Conservation (phyloP, 257 asterid genomes). For the Linderniella brevidens region DNA sequence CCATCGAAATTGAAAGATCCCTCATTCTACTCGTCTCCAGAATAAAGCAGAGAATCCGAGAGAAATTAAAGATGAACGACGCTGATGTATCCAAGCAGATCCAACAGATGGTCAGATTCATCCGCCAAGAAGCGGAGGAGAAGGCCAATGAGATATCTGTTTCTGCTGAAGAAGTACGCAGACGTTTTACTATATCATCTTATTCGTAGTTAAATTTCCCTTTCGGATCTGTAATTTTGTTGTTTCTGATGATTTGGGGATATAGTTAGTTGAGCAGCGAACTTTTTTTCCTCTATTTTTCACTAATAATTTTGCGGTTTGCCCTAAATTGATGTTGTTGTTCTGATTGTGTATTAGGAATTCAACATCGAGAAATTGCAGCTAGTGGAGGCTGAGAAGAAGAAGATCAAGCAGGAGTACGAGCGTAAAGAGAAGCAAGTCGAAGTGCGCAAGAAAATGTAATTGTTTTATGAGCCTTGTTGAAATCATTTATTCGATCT, state of each 20-base stretch:
- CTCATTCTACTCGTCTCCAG: too few species aligned
- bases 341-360: conserved; percentile 26
- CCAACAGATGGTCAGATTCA: conserved; percentile 98
- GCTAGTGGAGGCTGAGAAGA: conserved; percentile 83
- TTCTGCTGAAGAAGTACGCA: conserved; percentile 79
- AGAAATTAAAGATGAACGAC: conserved; percentile 44
- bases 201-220: too few species aligned
- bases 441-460: conserved; percentile 61
- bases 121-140: conserved; percentile 97
- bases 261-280: too few species aligned
- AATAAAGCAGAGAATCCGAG: too few species aligned
- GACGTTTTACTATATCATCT: too few species aligned
- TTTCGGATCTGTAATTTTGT: too few species aligned
- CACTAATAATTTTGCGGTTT: too few species aligned
- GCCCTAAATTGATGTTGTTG: background rate
- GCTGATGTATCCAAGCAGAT: conserved; percentile 93
- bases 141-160: conserved; percentile 92
- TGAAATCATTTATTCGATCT: background rate
- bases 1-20: too few species aligned
- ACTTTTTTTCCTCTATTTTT: too few species aligned
- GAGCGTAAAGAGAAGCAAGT: conserved; percentile 83
- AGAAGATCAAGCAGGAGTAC: conserved; percentile 68
- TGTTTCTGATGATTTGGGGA: too few species aligned
- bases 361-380: conserved; percentile 89
- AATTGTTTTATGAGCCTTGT: background rate